These are phyloP conservation scores for Stachybotrys echinatus DNA, from an alignment of 2,329 filamentous ascomycete species.

Conservation along the genomic window DNA sequence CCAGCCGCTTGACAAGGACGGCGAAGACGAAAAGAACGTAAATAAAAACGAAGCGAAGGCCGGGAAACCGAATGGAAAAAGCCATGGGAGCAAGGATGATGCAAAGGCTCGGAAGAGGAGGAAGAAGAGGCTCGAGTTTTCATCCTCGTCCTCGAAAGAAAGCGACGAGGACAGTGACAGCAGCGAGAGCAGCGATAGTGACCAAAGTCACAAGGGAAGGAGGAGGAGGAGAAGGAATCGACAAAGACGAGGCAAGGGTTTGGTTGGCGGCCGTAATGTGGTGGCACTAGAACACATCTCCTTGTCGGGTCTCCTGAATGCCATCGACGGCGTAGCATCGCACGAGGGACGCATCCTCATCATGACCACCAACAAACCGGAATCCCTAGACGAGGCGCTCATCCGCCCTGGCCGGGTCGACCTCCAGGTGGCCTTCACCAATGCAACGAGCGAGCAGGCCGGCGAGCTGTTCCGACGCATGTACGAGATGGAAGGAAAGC, in stretches of 20 bases:
- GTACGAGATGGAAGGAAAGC: conserved; percentile 36
- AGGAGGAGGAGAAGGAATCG: neutral
- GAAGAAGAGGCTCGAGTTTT: conserved; percentile 3
- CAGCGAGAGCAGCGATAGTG: conserved; percentile 14
- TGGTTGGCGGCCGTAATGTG: conserved; percentile 8
- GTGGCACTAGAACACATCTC: conserved; percentile 49
- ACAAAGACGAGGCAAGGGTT: conserved; percentile 14
- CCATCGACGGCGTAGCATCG: conserved; percentile 75
- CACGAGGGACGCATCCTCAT: conserved; percentile 75
- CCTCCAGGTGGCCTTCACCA: conserved; percentile 59
- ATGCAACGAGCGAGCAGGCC: conserved; percentile 51
- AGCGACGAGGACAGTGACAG: conserved; percentile 11
- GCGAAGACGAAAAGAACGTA: conserved; percentile 3
- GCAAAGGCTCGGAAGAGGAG: conserved; percentile 7
- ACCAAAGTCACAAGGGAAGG: conserved; percentile 11
- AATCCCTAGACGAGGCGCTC: conserved; percentile 67
- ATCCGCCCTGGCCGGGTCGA: conserved; percentile 71
- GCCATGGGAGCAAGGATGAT: conserved; percentile 4
- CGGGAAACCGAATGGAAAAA: conserved; percentile 4
- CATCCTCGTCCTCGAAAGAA: too few relatives aligned
- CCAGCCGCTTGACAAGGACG: conserved; percentile 5
- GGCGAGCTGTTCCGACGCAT: conserved; percentile 55
- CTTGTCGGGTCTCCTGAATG: conserved; percentile 74
- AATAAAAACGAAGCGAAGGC: conserved; percentile 11
- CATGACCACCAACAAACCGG: conserved; percentile 76